Percentiles rank a stretch among this genome's conserved stretches.
phyloP scores from a whole-genome alignment of 352 stramenopile species.

The Globisporangium cederbergense region DNA sequence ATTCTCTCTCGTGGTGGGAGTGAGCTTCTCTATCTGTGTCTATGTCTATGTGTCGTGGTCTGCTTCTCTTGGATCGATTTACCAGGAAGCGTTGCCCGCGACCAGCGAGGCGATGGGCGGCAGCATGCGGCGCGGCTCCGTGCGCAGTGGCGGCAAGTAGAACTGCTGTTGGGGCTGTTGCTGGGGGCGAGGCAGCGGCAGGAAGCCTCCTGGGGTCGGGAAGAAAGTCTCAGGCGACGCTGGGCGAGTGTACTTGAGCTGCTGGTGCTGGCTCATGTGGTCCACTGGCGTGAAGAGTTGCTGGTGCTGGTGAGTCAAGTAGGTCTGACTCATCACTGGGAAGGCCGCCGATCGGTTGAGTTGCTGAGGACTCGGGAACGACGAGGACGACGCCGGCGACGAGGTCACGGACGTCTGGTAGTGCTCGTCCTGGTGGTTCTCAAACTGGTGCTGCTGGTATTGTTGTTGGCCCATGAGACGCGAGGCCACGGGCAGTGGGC shows the following conservation, averaged over 20 bases:
- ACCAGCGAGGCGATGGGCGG: slow-evolving; percentile 58
- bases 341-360: slow-evolving; percentile 11
- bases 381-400: slow-evolving; percentile 3
- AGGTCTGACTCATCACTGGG: background rate
- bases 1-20: background rate
- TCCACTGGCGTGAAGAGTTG: slow-evolving; percentile 7
- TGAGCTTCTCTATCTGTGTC: background rate
- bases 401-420: background rate
- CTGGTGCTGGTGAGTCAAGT: background rate
- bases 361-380: slow-evolving; percentile 12
- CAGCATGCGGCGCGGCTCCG: slow-evolving; percentile 32
- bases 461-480: background rate
- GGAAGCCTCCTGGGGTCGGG: background rate
- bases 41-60: background rate
- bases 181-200: background rate
- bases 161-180: background rate
- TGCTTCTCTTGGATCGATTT: background rate
- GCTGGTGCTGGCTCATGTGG: background rate
- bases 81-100: slow-evolving; percentile 14
- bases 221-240: background rate
- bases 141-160: slow-evolving; percentile 34
- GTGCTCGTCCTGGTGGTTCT: slow-evolving; percentile 3
- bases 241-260: background rate
- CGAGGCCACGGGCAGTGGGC: slow-evolving; percentile 18
- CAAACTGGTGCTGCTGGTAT: slow-evolving; percentile 19